Evolutionary conservation across 2,329 filamentous ascomycete species (phyloP).

Genomic region (Xylaria sp.): DNA sequence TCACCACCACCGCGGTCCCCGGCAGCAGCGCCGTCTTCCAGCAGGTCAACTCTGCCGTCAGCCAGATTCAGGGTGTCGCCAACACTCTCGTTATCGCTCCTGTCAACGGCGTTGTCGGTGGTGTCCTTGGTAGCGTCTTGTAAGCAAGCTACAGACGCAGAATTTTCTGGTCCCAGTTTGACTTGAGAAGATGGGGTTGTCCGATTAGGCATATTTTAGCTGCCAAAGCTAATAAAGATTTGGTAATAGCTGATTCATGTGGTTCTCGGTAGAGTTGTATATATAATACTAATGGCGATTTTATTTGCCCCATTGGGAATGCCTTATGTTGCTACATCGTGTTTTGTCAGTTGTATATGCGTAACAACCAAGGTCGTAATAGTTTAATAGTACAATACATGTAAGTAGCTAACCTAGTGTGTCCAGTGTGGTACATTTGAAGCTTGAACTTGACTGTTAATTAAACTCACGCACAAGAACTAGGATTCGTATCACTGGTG

Average conservation of each 20-base stretch:
- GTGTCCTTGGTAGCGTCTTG: not conserved
- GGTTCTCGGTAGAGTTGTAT: slow-evolving; percentile 1
- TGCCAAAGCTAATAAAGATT: not conserved
- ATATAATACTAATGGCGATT: slow-evolving; percentile 7
- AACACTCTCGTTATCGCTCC: not conserved
- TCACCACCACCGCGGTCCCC: slow-evolving; percentile 6
- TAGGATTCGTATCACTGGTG: not conserved
- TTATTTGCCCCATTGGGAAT: not conserved
- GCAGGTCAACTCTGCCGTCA: not conserved
- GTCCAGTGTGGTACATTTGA: not conserved
- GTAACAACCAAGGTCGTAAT: not conserved
- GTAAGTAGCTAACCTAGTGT: not conserved
- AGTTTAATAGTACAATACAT: not conserved
- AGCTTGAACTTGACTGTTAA: not conserved
- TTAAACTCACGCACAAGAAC: not conserved
- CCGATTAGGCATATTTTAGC: not conserved
- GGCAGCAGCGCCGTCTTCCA: not conserved
- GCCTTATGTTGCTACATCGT: not conserved
- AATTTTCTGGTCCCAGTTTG: not conserved
- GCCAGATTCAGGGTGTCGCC: not conserved
- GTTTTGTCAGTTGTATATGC: not conserved
- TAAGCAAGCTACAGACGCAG: not conserved
- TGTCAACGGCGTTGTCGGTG: not conserved
- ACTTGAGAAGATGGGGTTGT: not conserved
- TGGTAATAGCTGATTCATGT: not conserved